A percentile compares a stretch with the other conserved stretches of the same genome.
phyloP scores from a whole-genome alignment of 2,329 filamentous ascomycete genomes.

The Didymosphaeria variabile region DNA sequence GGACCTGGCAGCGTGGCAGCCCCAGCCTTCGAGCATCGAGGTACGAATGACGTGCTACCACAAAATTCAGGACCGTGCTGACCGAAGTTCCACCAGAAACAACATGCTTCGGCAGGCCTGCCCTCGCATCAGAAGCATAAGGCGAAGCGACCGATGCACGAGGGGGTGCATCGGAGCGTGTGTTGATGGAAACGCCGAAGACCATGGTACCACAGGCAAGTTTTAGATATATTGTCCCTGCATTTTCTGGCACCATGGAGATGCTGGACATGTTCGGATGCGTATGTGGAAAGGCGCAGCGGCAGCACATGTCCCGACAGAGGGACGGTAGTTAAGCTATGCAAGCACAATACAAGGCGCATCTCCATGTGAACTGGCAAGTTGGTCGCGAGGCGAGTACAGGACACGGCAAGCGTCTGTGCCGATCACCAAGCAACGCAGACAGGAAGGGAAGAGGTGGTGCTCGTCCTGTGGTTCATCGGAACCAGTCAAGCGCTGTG shows the following conservation, averaged over 20 bases:
- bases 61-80: not conserved
- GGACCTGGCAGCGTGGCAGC: constrained; percentile 62
- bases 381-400: not conserved
- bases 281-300: not conserved
- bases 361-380: not conserved
- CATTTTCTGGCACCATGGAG: not conserved
- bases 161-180: constrained; percentile 60
- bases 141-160: constrained; percentile 54
- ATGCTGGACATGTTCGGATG: not conserved
- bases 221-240: not conserved
- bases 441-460: not conserved
- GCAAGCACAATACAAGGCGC: not conserved
- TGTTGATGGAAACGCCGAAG: constrained; percentile 45
- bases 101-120: constrained; percentile 49
- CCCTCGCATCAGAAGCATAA: constrained; percentile 55
- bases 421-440: not conserved
- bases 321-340: not conserved
- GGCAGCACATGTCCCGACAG: not conserved
- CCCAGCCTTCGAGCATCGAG: constrained; percentile 50
- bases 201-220: not conserved
- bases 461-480: not conserved
- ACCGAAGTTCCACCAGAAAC: constrained; percentile 37
- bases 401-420: not conserved
- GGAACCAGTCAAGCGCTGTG: not conserved
- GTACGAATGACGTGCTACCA: constrained; percentile 7